Base-by-base conservation (phyloP, 345 rosid genomes). In the Isatis tinctoria region DNA sequence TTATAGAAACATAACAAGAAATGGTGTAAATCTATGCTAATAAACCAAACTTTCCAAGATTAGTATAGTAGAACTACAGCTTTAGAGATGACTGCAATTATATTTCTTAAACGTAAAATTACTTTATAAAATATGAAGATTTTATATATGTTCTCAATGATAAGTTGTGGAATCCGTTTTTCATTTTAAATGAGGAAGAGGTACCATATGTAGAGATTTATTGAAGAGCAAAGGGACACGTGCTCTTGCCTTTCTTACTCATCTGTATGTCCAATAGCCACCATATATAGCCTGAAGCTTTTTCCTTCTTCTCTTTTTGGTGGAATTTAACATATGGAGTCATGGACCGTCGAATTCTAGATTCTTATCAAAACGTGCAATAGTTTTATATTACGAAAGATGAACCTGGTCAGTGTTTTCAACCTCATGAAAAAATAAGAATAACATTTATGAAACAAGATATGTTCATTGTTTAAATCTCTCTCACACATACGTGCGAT, bases 241-340 rank as follows among this genome's bases (percentile, higher is more conserved):
- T 27, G 60, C 75, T 61, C 68, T 61, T 71, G 68, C 52, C 20
- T 48, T 49, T 36, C 39, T 35, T 44, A 70, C 58, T 58, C 4
- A 45, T 59, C 12, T n/a, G 36, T 32, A 44, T 70, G 10, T 47
- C 59, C 74, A 70, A 70, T n/a, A 70, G 74, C 74, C 74, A 59
- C 47, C 30, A 20, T 28, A 58, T 33, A 57, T 32, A 28, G 57
- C 35, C 35, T 58, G 58, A 58, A 33, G 26, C 14, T n/a, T 59
- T 33, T 30, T 45, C 8, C n/a, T 54, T 59, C 24, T 35, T 49
- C 56, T 49, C 56, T n/a, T 56, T 56, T 57, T 20, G 16, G 20
- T 8, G 36, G 74, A 60, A 70, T 70, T 59, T 59, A 45, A 58
- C 47, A 22, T 6, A 58, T 22, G 24, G 24, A 22, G 24, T 22